Base-by-base conservation (phyloP, 2,329 filamentous ascomycete species). In the Gaeumannomyces sp. region DNA sequence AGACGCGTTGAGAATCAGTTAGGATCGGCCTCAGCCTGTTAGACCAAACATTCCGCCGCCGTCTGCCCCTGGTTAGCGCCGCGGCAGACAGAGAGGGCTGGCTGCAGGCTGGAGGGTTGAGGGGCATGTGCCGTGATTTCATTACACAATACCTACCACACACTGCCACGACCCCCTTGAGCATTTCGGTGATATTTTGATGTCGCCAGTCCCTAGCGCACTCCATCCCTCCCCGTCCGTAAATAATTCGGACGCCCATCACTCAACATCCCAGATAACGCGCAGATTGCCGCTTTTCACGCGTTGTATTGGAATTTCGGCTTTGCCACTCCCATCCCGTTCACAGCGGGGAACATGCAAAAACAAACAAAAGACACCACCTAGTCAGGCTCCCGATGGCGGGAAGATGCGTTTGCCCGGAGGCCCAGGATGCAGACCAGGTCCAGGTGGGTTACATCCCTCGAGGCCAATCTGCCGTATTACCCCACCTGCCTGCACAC, bases 391-490 rank as follows among this genome's bases (percentile, higher is more conserved):
- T 8, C 22, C 19, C 45, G 45, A n/a, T 10, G n/a, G n/a, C 22
- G 45, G 45, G 7, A 53, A 25, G 25, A 53, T 53, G 45, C 8
- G 45, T 53, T 50, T 53, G 19, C n/a, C 7, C n/a, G 45, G 22
- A n/a, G 45, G 22, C 8, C n/a, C 10, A 53, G n/a, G 45, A 11
- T 53, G 14, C 13, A 6, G 25, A 6, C 62, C 25, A 59, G 62
- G 62, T 50, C 8, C 33, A 59, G 58, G 53, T 31, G 61, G 62
- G 62, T 64, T 64, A 45, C 62, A 64, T 59, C 38, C 53, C 60
- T 19, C 19, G n/a, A 27, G 58, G 62, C 53, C 31, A 64, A 59
- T 64, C 62, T 64, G 56, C 62, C 62, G 62, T 19, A 28, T 64
- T 60, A 58, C 62, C 62, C 62, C 62, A 64, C 62, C 62, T 22